Evolutionary conservation across 106 monocot species (phyloP).

Genomic region (Iris macrosiphon): DNA sequence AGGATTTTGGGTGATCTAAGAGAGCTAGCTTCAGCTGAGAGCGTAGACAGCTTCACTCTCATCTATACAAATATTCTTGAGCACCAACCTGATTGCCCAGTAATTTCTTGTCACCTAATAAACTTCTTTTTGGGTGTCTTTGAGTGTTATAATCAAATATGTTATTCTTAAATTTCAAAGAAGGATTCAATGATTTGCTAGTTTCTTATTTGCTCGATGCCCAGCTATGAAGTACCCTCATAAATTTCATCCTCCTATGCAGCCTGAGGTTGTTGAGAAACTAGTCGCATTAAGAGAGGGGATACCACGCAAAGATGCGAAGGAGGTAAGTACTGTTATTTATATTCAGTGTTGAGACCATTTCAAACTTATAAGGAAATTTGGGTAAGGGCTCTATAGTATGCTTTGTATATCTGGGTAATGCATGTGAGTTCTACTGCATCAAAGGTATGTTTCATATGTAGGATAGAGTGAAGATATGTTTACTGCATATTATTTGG

Average conservation of each 20-base stretch:
- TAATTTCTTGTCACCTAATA: conserved; percentile 26
- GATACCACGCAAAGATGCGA: conserved; percentile 95
- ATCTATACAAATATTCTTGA: conserved; percentile 92
- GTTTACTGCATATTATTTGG: no score
- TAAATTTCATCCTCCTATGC: conserved; percentile 8
- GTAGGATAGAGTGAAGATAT: no score
- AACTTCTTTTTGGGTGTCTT: conserved; percentile 3
- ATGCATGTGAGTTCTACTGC: no score
- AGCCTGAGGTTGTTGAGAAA: conserved; percentile 97
- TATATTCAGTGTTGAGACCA: no score
- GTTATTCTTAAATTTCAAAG: neutral
- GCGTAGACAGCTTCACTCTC: conserved; percentile 85
- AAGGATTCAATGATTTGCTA: neutral
- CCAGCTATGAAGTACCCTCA: neutral
- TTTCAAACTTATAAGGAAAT: no score
- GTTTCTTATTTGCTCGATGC: neutral
- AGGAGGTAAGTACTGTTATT: conserved; percentile 58
- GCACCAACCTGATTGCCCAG: conserved; percentile 96
- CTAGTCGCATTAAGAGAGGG: conserved; percentile 87
- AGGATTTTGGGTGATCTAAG: conserved; percentile 73
- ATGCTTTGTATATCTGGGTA: no score
- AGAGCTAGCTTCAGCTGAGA: conserved; percentile 94
- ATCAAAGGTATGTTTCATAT: no score
- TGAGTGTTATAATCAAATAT: neutral
- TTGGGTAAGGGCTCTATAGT: no score